Evolutionary conservation across 495 filamentous ascomycete genomes (phyloP).

Genomic region (Parathielavia hyrcaniae): DNA sequence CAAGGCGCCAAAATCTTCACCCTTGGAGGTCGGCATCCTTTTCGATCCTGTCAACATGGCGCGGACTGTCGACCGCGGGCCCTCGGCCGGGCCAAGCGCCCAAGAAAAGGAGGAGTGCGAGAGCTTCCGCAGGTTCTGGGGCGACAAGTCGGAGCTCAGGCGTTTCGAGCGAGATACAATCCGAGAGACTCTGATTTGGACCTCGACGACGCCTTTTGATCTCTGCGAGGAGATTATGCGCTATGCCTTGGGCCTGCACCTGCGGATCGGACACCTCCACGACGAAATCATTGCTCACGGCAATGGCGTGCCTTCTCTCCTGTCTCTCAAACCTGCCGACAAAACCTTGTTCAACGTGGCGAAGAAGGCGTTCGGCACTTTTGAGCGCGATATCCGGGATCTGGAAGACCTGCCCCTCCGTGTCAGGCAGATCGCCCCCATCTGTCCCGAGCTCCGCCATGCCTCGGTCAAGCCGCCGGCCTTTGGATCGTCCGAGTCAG

Average conservation of each 20-base stretch:
- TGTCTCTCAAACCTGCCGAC: slow-evolving; percentile 43
- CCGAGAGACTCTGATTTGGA: slow-evolving; percentile 78
- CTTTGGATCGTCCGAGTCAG: slow-evolving; percentile 35
- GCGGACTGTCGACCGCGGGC: slow-evolving; percentile 78
- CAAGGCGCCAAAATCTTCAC: slow-evolving; percentile 19
- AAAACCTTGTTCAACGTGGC: slow-evolving; percentile 48
- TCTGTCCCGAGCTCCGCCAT: slow-evolving; percentile 66
- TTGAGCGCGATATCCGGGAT: slow-evolving; percentile 66
- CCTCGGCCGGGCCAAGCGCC: slow-evolving; percentile 48
- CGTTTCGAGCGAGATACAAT: slow-evolving; percentile 70
- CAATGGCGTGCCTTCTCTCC: slow-evolving; percentile 52
- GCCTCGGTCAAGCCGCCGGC: slow-evolving; percentile 53
- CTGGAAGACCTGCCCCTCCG: slow-evolving; percentile 76
- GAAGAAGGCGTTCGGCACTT: slow-evolving; percentile 54
- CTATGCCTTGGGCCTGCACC: slow-evolving; percentile 63
- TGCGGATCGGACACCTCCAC: slow-evolving; percentile 40
- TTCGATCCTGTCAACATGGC: slow-evolving; percentile 63
- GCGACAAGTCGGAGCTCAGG: slow-evolving; percentile 64
- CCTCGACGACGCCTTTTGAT: slow-evolving; percentile 48
- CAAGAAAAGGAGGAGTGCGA: slow-evolving; percentile 67
- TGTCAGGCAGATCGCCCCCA: slow-evolving; percentile 67
- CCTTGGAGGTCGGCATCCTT: slow-evolving; percentile 58
- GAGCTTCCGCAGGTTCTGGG: slow-evolving; percentile 69
- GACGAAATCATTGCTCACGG: slow-evolving; percentile 53
- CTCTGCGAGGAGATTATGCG: slow-evolving; percentile 74